These are phyloP conservation scores for Phyllosticta paracitricarpa DNA, from an alignment of 2,329 filamentous ascomycete genomes.

Conservation along the genomic window DNA sequence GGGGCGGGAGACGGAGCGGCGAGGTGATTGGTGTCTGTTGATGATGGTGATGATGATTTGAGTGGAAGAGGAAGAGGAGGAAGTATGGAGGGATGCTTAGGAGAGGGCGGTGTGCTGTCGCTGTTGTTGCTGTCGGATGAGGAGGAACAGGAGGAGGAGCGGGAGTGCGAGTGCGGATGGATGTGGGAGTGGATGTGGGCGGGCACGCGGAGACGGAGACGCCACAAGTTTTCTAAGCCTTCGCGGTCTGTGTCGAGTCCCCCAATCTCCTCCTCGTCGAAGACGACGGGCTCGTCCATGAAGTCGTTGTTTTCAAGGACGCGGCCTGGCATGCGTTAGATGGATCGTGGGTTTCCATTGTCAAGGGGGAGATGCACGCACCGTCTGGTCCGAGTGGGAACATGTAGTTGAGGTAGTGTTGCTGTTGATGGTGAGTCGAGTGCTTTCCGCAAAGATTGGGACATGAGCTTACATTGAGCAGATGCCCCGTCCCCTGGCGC, in stretches of 20 bases:
- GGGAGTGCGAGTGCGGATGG: background rate
- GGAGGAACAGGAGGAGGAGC: background rate
- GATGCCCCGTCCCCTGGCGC: conserved; percentile 25
- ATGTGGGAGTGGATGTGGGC: background rate
- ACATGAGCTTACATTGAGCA: conserved; percentile 26
- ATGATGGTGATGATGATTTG: background rate
- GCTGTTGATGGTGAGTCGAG: conserved; percentile 14
- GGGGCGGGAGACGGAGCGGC: conserved; percentile 1
- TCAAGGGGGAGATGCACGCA: too few species aligned
- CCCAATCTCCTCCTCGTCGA: background rate
- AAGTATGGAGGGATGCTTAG: background rate
- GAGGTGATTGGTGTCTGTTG: background rate
- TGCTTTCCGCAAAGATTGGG: background rate
- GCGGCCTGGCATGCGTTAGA: conserved; percentile 21
- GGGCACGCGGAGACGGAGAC: background rate
- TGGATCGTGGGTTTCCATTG: too few species aligned
- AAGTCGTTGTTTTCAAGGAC: conserved; percentile 45
- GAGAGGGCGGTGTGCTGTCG: background rate
- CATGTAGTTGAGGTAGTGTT: conserved; percentile 53
- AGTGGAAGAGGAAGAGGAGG: background rate
- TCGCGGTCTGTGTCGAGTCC: conserved; percentile 3
- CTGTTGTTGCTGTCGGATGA: background rate
- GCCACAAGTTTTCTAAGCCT: conserved; percentile 1
- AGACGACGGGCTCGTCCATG: conserved; percentile 43
- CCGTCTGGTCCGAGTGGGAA: conserved; percentile 43